Conservation (phyloP, 306 rosid genomes). For the Castanospermum australe region DNA sequence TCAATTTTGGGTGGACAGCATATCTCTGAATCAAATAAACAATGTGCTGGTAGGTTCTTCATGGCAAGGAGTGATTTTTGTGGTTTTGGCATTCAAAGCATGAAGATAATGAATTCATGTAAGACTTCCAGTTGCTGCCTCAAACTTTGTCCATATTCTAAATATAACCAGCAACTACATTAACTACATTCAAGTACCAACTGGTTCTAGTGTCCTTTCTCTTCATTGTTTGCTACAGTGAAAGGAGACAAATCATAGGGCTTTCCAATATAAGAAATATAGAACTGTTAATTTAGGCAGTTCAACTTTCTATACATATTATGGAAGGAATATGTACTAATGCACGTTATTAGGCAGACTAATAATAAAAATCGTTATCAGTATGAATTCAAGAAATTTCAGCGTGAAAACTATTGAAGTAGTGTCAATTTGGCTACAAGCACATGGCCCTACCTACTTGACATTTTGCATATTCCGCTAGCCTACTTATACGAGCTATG, state of each 20-base stretch:
- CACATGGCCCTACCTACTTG: constrained; percentile 52
- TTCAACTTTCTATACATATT: neutral
- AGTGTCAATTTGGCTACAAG: constrained; percentile 22
- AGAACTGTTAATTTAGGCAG: neutral
- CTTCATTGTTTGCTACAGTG: neutral
- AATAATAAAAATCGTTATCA: neutral
- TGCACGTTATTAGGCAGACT: neutral
- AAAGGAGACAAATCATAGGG: constrained; percentile 1
- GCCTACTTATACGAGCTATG: constrained; percentile 44
- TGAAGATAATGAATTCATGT: constrained; percentile 9
- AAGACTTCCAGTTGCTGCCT: constrained; percentile 32
- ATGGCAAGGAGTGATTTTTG: constrained; percentile 5
- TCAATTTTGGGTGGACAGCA: constrained; percentile 35
- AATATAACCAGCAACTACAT: neutral
- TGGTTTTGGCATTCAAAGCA: constrained; percentile 15
- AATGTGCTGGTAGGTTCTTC: neutral
- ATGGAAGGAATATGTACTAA: neutral
- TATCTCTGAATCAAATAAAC: neutral
- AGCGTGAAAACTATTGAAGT: constrained; percentile 21
- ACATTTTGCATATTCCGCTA: constrained; percentile 39
- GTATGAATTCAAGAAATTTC: neutral
- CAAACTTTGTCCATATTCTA: neutral
- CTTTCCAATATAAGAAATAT: neutral
- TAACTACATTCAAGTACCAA: neutral
- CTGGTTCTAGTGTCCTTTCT: neutral